Evolutionary conservation across 2,329 filamentous ascomycete genomes (phyloP), one percentile per base, ranked within the genome.

Genomic region (Cladosporium oxysporum): DNA sequence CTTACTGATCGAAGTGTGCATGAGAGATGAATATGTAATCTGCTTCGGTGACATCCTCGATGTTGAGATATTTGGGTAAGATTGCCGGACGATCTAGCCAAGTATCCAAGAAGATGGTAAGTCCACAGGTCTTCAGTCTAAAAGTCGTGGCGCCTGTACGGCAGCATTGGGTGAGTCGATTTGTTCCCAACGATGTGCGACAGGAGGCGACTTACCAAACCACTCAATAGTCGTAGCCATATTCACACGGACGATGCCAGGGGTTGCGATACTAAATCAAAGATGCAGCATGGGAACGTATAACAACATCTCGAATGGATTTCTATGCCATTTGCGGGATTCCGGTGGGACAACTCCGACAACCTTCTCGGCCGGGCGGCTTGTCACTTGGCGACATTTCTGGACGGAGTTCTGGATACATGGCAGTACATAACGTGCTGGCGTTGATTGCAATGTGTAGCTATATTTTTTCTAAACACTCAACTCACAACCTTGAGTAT

Each of bases 1-100:
- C 53, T 58, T 12, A 65, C 62, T 66, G 64, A 28, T 66, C 64
- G 23, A 66, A 67, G 21, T 67, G 62, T 11, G 66, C 66, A n/a
- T 67, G 62, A 2, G 66, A 67, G 28, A 67, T 67, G 62, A 64
- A 67, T 35, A 67, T 59, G 14, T 67, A 67, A 23, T 67, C 53
- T 31, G 53, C 53, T 12, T 58, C 28, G 31, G 29, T 31, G 44
- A 65, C 52, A 29, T 62, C 37, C 1, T 65, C 62, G 47, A 67
- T 61, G 21, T 31, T 28, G 7, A 67, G 57, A 47, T 64, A 65
- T 12, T 41, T 33, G 2, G 62, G 62, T 28, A 65, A 31, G 14
- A 49, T 41, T 12, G 50, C 47, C n/a, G 66, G 62, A 14, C 58
- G 29, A 7, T 67, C 66, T 7, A 65, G 62, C 66, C 66, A 67